Evolutionary conservation across 305 asterid species (phyloP).

Genomic region (Fraxinus sp.): DNA sequence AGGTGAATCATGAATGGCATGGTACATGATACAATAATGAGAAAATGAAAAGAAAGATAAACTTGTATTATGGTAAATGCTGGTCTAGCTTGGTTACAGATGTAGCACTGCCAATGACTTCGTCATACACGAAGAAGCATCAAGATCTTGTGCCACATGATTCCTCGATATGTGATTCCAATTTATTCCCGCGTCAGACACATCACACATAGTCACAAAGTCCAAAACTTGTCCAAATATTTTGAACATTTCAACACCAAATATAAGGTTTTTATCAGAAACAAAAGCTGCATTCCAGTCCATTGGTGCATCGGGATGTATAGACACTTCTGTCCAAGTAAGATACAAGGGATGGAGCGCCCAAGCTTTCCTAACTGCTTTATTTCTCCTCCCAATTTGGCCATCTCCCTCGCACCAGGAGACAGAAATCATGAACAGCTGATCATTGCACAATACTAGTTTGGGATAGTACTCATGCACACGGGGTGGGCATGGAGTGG

Average conservation of each 20-base stretch:
- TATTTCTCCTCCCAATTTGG: slow-evolving; percentile 84
- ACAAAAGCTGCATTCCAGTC: slow-evolving; percentile 96
- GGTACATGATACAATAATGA: background rate
- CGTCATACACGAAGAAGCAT: slow-evolving; percentile 82
- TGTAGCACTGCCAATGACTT: slow-evolving; percentile 80
- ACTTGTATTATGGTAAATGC: slow-evolving; percentile 1
- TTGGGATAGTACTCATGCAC: slow-evolving; percentile 87
- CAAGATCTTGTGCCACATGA: slow-evolving; percentile 67
- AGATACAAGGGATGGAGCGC: slow-evolving; percentile 62
- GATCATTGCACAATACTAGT: slow-evolving; percentile 56
- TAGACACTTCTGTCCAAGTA: slow-evolving; percentile 61
- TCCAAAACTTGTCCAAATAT: slow-evolving; percentile 95
- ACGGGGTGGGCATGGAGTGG: slow-evolving; percentile 61
- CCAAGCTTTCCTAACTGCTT: slow-evolving; percentile 92
- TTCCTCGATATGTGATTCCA: slow-evolving; percentile 85
- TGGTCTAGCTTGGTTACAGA: slow-evolving; percentile 36
- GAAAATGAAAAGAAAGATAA: background rate
- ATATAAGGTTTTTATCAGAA: slow-evolving; percentile 53
- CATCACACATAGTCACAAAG: slow-evolving; percentile 65
- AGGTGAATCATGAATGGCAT: background rate
- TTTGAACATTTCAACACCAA: slow-evolving; percentile 91
- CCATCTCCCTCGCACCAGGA: slow-evolving; percentile 98
- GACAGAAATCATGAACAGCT: slow-evolving; percentile 72
- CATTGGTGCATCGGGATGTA: slow-evolving; percentile 97
- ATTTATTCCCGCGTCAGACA: slow-evolving; percentile 30